These are phyloP conservation scores for Aspergillus pseudoviridinutans DNA, from an alignment of 2,329 filamentous ascomycete genomes.

Conservation along the genomic window DNA sequence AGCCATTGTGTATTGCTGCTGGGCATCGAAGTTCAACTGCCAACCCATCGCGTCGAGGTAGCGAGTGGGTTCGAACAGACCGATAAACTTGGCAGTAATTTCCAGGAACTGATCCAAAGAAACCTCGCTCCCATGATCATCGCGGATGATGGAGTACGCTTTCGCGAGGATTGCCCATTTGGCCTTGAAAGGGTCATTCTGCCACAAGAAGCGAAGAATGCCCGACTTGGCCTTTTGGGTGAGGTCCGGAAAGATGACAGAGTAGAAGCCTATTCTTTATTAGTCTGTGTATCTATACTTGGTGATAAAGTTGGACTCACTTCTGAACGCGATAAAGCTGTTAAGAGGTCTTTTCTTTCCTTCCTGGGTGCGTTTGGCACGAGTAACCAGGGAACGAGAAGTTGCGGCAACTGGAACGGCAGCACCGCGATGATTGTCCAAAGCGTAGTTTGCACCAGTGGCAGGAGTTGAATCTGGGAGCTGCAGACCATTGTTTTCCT, in stretches of 20 bases:
- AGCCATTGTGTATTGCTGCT: conserved; percentile 22
- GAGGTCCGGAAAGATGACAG: conserved; percentile 42
- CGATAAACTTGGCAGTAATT: conserved; percentile 45
- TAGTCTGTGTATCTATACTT: conserved; percentile 5
- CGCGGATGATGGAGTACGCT: conserved; percentile 53
- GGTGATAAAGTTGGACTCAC: conserved; percentile 21
- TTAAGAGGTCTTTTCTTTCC: conserved; percentile 31
- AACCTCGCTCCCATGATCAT: conserved; percentile 46
- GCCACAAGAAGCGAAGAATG: conserved; percentile 49
- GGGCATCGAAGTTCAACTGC: conserved; percentile 33
- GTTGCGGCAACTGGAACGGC: conserved; percentile 4
- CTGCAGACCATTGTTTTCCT: conserved; percentile 4
- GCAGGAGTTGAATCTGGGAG: conserved; percentile 2
- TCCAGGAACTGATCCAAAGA: conserved; percentile 47
- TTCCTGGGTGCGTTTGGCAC: conserved; percentile 16
- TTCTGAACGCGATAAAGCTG: conserved; percentile 37
- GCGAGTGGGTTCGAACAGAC: conserved; percentile 41
- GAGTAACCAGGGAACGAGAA: conserved; percentile 9
- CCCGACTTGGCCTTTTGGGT: conserved; percentile 53
- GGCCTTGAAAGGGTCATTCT: conserved; percentile 47
- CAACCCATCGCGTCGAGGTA: conserved; percentile 50
- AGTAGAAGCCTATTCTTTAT: conserved; percentile 43
- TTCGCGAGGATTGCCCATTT: conserved; percentile 54
- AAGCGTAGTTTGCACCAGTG: not conserved
- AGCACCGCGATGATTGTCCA: conserved; percentile 4